These are phyloP conservation scores for Zymoseptoria ardabiliae DNA, from an alignment of 2,329 filamentous ascomycete genomes.

Conservation along the genomic window DNA sequence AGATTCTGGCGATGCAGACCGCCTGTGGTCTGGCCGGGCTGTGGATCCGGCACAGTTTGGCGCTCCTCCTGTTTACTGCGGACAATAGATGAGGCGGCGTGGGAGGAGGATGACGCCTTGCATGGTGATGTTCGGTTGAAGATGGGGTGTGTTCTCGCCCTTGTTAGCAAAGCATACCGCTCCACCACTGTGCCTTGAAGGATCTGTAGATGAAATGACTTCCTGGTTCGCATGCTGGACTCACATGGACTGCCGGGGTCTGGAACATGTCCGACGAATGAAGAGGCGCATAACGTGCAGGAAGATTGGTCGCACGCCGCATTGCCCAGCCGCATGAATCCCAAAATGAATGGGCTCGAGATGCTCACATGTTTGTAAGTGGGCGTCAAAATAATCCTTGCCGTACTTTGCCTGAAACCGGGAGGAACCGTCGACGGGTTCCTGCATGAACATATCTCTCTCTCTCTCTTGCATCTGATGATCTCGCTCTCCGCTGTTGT, in stretches of 20 bases:
- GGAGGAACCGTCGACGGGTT: background rate
- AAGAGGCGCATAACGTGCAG: background rate
- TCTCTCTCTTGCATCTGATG: background rate
- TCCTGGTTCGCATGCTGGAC: background rate
- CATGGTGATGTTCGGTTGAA: conserved; percentile 4
- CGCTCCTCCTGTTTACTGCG: conserved; percentile 78
- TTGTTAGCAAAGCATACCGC: background rate
- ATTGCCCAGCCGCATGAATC: background rate
- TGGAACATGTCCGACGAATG: background rate
- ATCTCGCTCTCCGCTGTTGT: too few relatives aligned
- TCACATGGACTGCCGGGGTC: background rate
- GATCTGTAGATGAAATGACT: background rate
- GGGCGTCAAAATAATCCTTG: background rate
- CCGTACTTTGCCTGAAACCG: background rate
- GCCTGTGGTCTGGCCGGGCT: conserved; percentile 71
- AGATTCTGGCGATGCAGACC: conserved; percentile 73
- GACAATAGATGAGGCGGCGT: conserved; percentile 55
- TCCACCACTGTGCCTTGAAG: background rate
- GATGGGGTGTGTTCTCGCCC: background rate
- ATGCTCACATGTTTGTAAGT: background rate
- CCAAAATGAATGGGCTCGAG: background rate
- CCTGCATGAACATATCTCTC: background rate
- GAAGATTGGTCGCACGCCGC: background rate
- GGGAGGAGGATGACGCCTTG: conserved; percentile 5
- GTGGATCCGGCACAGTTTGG: conserved; percentile 77